Percentiles rank a stretch among this genome's conserved stretches.
These are phyloP conservation scores for Elsinoe perseae DNA, from an alignment of 2,329 filamentous ascomycete genomes.

Conservation along the genomic window DNA sequence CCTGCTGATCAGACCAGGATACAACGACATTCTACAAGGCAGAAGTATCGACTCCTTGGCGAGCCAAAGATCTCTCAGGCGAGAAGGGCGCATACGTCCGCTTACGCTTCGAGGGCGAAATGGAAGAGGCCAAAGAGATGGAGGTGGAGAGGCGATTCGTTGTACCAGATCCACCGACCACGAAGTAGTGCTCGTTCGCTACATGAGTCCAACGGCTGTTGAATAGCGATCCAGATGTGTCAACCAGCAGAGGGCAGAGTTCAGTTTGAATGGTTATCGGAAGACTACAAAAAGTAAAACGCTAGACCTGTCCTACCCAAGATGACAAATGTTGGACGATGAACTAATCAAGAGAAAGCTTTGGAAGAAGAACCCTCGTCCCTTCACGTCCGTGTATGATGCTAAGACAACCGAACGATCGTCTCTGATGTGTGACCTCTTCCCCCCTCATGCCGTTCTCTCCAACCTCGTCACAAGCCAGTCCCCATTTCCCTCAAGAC, in stretches of 20 bases:
- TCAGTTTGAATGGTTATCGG: background rate
- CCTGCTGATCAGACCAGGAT: constrained; percentile 22
- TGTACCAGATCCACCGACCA: constrained; percentile 22
- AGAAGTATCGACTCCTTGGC: constrained; percentile 40
- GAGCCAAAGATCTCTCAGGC: constrained; percentile 28
- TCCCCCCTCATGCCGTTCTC: background rate
- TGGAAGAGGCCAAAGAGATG: constrained; percentile 37
- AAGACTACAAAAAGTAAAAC: constrained; percentile 8
- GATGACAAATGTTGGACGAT: constrained; percentile 14
- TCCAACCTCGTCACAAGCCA: background rate
- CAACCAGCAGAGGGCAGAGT: background rate
- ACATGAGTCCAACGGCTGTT: no score
- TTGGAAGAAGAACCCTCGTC: background rate
- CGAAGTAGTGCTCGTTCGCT: background rate
- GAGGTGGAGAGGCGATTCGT: constrained; percentile 46
- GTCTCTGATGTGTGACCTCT: background rate
- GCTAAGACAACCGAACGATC: background rate
- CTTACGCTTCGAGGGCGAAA: constrained; percentile 43
- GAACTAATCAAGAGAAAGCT: constrained; percentile 6
- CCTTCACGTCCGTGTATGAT: constrained; percentile 3
- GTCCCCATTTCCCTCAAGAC: background rate
- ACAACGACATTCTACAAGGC: constrained; percentile 50
- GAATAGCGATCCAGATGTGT: no score
- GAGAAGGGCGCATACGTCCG: constrained; percentile 32
- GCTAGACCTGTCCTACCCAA: constrained; percentile 14